Evolutionary conservation across 148 eudicot species (phyloP).

Genomic region (Chenopodium quinoa): DNA sequence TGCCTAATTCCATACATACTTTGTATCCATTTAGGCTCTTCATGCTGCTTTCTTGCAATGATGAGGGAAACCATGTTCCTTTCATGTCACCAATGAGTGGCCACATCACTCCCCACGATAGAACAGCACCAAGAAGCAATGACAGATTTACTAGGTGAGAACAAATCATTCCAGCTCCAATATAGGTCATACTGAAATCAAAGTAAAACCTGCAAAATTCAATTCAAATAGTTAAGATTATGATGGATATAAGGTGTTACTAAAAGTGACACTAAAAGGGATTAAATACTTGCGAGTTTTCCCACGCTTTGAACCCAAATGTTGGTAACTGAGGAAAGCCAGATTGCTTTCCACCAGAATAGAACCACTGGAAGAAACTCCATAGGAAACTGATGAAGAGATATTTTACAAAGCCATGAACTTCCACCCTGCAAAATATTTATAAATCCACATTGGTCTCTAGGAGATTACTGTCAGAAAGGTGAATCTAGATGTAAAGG

Average conservation of each 20-base stretch:
- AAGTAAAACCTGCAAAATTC: slow-evolving; percentile 68
- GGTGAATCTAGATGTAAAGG: no score
- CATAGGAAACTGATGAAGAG: slow-evolving; percentile 71
- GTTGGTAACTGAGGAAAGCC: slow-evolving; percentile 78
- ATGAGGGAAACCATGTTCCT: slow-evolving; percentile 64
- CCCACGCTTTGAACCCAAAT: slow-evolving; percentile 74
- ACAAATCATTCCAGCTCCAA: slow-evolving; percentile 90
- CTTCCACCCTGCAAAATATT: slow-evolving; percentile 61
- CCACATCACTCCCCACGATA: slow-evolving; percentile 85
- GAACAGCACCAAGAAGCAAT: slow-evolving; percentile 63
- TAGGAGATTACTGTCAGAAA: not conserved
- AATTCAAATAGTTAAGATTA: slow-evolving; percentile 13
- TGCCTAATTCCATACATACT: slow-evolving; percentile 28
- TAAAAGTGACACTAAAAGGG: not conserved
- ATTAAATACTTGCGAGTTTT: slow-evolving; percentile 48
- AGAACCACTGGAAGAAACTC: slow-evolving; percentile 82
- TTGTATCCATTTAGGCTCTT: slow-evolving; percentile 76
- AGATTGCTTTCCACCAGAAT: slow-evolving; percentile 55
- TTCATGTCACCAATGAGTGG: slow-evolving; percentile 50
- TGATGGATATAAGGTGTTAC: not conserved
- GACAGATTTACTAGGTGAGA: slow-evolving; percentile 70
- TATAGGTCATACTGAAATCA: slow-evolving; percentile 72
- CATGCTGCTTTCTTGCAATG: slow-evolving; percentile 66
- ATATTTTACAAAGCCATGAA: slow-evolving; percentile 59
- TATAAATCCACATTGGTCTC: not conserved